Percentiles rank a stretch among this genome's conserved stretches.
Evolutionary conservation across 257 asterid species (phyloP).

Genomic region (Orobanche coerulescens): DNA sequence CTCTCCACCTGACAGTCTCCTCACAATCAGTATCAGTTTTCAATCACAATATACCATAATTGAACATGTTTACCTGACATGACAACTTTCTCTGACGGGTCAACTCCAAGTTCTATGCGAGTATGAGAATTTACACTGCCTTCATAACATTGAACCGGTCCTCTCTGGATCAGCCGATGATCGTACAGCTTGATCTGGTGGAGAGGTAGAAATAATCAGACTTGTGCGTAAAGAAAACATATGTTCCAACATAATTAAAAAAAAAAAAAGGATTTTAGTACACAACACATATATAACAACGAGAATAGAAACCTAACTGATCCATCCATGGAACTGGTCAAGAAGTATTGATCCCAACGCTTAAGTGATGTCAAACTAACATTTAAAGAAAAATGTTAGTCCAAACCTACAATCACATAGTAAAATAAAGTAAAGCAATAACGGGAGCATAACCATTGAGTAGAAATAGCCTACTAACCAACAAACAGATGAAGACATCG

Average conservation of each 20-base stretch:
- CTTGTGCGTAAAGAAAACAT: neutral
- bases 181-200: conserved; percentile 87
- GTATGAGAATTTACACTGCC: conserved; percentile 77
- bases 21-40: conserved; percentile 2
- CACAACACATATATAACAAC: conserved; percentile 3
- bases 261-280: neutral
- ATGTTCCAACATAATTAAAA: no score
- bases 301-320: conserved; percentile 49
- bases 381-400: conserved; percentile 20
- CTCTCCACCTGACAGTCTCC: conserved; percentile 65
- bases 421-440: conserved; percentile 11
- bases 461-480: conserved; percentile 48
- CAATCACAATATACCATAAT: conserved; percentile 10
- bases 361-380: conserved; percentile 66
- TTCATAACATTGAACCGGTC: conserved; percentile 73
- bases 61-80: conserved; percentile 51
- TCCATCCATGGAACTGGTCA: conserved; percentile 99
- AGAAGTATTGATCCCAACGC: conserved; percentile 62
- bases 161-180: conserved; percentile 60
- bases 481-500: conserved; percentile 78
- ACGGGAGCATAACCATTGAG: neutral
- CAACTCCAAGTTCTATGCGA: conserved; percentile 74
- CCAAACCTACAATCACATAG: conserved; percentile 42
- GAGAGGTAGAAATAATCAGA: neutral
- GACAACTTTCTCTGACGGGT: conserved; percentile 69